These are phyloP conservation scores for Adiantum capillusveneris DNA, from an alignment of 75 land plant species.

Conservation along the genomic window DNA sequence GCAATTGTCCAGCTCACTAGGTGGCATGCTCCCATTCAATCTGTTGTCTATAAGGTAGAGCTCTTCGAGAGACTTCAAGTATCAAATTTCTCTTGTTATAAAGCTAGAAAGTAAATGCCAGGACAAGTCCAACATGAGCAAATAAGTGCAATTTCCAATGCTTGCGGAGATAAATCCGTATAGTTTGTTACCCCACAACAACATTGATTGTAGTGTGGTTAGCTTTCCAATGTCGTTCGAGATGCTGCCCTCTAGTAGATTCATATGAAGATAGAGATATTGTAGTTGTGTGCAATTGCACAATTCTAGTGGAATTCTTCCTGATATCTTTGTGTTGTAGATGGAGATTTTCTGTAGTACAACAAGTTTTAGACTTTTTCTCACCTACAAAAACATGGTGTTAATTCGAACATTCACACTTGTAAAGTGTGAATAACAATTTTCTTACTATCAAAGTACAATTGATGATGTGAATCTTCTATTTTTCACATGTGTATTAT, in stretches of 20 bases:
- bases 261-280: conserved; percentile 48
- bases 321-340: conserved; percentile 59
- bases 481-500: too few relatives aligned
- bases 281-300: conserved; percentile 48
- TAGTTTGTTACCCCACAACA: conserved; percentile 40
- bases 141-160: conserved; percentile 14
- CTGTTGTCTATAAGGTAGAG: conserved; percentile 39
- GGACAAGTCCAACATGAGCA: conserved; percentile 37
- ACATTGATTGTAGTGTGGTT: conserved; percentile 17
- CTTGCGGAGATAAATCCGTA: conserved; percentile 41
- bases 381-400: too few relatives aligned
- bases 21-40: conserved; percentile 41
- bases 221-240: conserved; percentile 36
- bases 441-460: too few relatives aligned
- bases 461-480: too few relatives aligned
- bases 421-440: too few relatives aligned
- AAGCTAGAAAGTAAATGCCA: conserved; percentile 33
- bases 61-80: conserved; percentile 37
- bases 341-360: conserved; percentile 60
- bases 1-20: conserved; percentile 29
- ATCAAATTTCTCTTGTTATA: conserved; percentile 39
- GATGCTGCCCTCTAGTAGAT: conserved; percentile 59
- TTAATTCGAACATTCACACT: too few relatives aligned
- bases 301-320: conserved; percentile 57
- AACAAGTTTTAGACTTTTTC: too few relatives aligned